These are phyloP conservation scores for Neurospora sp. DNA, from an alignment of 495 filamentous ascomycete genomes.

Conservation along the genomic window DNA sequence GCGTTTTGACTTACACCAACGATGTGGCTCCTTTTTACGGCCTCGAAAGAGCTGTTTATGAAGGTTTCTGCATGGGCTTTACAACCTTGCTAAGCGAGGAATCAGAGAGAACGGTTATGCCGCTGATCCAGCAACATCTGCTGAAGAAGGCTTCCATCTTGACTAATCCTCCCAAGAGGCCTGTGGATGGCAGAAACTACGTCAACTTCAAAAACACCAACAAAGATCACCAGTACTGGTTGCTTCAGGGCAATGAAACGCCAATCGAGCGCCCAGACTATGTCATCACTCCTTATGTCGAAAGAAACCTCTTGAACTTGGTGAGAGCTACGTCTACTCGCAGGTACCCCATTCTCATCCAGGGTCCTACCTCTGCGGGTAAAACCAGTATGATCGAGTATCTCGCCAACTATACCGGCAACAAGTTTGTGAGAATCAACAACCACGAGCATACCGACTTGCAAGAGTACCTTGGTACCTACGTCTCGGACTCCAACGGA, in stretches of 20 bases:
- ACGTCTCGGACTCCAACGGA: slow-evolving; percentile 76
- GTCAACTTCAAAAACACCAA: slow-evolving; percentile 58
- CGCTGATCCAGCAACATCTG: slow-evolving; percentile 73
- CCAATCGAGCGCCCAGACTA: slow-evolving; percentile 75
- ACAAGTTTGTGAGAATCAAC: slow-evolving; percentile 96
- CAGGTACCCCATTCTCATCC: slow-evolving; percentile 87
- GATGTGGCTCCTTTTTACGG: slow-evolving; percentile 79
- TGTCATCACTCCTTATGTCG: slow-evolving; percentile 91
- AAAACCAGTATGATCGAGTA: slow-evolving; percentile 99
- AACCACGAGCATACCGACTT: slow-evolving; percentile 98
- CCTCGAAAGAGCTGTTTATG: slow-evolving; percentile 77
- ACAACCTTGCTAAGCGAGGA: slow-evolving; percentile 70
- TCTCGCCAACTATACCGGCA: slow-evolving; percentile 86
- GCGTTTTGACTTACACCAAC: slow-evolving; percentile 74
- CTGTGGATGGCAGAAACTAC: slow-evolving; percentile 64
- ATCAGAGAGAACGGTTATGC: slow-evolving; percentile 66
- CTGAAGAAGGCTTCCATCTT: slow-evolving; percentile 57
- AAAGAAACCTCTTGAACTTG: slow-evolving; percentile 86
- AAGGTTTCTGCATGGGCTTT: slow-evolving; percentile 99
- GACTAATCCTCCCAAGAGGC: slow-evolving; percentile 61
- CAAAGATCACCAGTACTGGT: slow-evolving; percentile 75
- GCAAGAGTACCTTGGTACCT: slow-evolving; percentile 94
- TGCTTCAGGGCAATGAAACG: slow-evolving; percentile 57
- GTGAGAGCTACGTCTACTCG: slow-evolving; percentile 86
- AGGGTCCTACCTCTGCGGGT: slow-evolving; percentile 91